Conservation (phyloP, 75 land plant genomes). For the Cunninghamia lanceolata region DNA sequence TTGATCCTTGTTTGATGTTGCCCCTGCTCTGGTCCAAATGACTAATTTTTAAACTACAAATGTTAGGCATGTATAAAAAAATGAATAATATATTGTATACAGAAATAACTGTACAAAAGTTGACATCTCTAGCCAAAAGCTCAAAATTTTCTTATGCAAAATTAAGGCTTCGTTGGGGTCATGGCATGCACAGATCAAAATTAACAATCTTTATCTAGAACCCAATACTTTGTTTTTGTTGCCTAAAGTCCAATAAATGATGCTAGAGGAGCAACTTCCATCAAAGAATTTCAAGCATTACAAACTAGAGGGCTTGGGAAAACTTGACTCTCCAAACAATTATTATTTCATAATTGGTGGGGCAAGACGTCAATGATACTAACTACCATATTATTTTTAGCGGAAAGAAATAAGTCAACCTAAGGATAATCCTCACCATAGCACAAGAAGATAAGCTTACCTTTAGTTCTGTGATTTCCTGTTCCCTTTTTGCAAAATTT, state of each 20-base stretch:
- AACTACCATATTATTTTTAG: not conserved
- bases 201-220: not conserved
- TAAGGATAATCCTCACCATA: not conserved
- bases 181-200: conserved; percentile 1
- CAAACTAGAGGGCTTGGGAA: not conserved
- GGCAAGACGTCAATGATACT: not conserved
- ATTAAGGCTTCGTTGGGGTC: not conserved
- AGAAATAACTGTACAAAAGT: not conserved
- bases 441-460: conserved; percentile 23
- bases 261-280: not conserved
- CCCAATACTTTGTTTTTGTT: not conserved
- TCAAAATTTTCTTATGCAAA: not conserved
- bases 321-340: not conserved
- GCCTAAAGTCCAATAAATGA: not conserved
- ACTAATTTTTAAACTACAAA: not conserved
- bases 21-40: not conserved
- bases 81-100: not conserved
- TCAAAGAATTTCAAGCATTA: not conserved
- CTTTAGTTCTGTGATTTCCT: conserved; percentile 94
- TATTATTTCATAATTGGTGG: not conserved
- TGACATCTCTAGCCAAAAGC: not conserved
- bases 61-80: not conserved
- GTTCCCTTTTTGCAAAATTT: conserved; percentile 85
- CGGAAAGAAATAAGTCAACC: not conserved
- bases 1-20: not conserved